Base-by-base conservation (phyloP, 2,329 filamentous ascomycete species). In the Calcarisporium arbuscula region DNA sequence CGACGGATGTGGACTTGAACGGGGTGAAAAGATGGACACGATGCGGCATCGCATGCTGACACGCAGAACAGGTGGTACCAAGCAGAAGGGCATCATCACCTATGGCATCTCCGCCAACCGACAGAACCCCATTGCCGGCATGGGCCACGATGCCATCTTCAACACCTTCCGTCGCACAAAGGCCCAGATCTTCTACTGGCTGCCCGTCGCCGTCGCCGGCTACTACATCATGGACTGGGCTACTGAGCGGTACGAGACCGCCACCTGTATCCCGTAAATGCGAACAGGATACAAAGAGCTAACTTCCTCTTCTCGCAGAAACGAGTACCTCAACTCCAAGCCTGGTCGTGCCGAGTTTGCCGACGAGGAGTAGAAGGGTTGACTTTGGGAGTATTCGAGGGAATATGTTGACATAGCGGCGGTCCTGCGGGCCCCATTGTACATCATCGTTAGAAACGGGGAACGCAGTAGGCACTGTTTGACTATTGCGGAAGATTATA, bases 151-250 rank as follows among this genome's bases (percentile, higher is more conserved):
- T 49, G 90, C 89, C 56, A 67, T 96, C 70, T 96, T 96, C 82
- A 98, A 98, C 77, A 82, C 79, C 52, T 94, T 84, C 76, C 82
- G 92, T 64, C 80, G 92, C 55, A 85, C 83, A 67, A 81, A 80
- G 61, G 64, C 74, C 51, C 92, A 96, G 73, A 79, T 94, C 50
- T 79, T 96, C 51, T 98, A 89, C 76, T 80, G 89, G 64, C 74
- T 81, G 18, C 85, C 92, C 40, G 83, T 89, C 25, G 67, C 95
- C 50, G 53, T 92, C 45, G 62, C 72, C 49, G 88, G 76, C 48
- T 98, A 96, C 70, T 78, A 80, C 58, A 58, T 78, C 48, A 85
- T 96, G 82, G 67, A 84, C 59, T 98, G 92, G 92, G 90, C 92
- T 48, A 82, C 77, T 54, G 81, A 95, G 68, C 79, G 80, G 92